Percentiles rank a stretch among this genome's conserved stretches.
Evolutionary conservation across 73 alveolate genomes (phyloP).

Genomic region (Paramecium sexaurelia): DNA sequence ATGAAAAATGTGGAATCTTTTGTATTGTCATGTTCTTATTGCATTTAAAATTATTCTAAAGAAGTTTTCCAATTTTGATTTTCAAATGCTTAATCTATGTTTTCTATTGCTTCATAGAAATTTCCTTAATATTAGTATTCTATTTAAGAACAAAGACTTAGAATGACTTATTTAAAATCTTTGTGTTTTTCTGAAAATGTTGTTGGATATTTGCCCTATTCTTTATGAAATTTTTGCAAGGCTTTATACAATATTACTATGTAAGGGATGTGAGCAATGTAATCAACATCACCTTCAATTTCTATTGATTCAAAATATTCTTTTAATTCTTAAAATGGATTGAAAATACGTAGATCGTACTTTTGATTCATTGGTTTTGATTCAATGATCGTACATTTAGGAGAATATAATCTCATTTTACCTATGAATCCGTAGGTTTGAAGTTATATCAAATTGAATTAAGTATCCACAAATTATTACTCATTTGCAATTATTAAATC

Average conservation of each 20-base stretch:
- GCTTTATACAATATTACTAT: conserved; percentile 86
- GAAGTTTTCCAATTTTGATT: conserved; percentile 57
- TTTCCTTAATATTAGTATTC: conserved; percentile 74
- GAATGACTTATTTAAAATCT: conserved; percentile 73
- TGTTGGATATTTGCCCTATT: not conserved
- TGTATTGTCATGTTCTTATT: conserved; percentile 49
- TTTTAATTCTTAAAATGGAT: conserved; percentile 59
- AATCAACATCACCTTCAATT: conserved; percentile 65
- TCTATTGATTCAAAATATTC: conserved; percentile 49
- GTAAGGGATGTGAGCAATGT: conserved; percentile 89
- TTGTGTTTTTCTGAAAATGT: conserved; percentile 62
- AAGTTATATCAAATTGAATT: conserved; percentile 68
- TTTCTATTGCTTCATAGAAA: conserved; percentile 88
- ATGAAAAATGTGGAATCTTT: conserved; percentile 57
- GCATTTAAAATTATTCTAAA: conserved; percentile 55
- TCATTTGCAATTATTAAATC: conserved; percentile 71
- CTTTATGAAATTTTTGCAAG: conserved; percentile 59
- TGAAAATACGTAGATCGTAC: conserved; percentile 77
- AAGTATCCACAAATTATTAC: conserved; percentile 59
- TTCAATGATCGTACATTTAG: conserved; percentile 85
- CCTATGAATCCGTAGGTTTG: conserved; percentile 91
- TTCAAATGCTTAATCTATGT: conserved; percentile 76
- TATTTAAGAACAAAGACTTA: conserved; percentile 75
- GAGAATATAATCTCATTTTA: conserved; percentile 80
- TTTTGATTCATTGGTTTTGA: conserved; percentile 83